These are phyloP conservation scores for Fusarium nelsonii DNA, from an alignment of 2,329 filamentous ascomycete genomes.

Conservation along the genomic window DNA sequence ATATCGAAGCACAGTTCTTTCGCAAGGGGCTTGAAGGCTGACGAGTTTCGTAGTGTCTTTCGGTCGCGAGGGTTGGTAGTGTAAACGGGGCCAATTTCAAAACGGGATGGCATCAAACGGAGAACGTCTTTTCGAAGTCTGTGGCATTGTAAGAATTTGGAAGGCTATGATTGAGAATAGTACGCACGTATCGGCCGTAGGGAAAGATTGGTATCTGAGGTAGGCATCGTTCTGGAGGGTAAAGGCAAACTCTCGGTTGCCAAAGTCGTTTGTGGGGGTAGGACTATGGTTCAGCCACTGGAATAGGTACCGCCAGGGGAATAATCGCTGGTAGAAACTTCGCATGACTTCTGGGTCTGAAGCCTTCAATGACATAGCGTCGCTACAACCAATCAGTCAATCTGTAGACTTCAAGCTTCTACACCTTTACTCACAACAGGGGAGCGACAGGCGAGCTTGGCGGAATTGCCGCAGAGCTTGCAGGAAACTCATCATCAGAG, in stretches of 20 bases:
- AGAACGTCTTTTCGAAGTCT: constrained; percentile 93
- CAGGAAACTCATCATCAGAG: constrained; percentile 71
- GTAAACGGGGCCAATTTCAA: constrained; percentile 99
- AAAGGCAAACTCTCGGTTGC: constrained; percentile 94
- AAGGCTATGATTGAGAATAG: too few species aligned
- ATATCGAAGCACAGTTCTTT: constrained; percentile 99
- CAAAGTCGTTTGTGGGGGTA: constrained; percentile 87
- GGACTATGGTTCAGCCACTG: constrained; percentile 98
- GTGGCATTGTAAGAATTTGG: constrained; percentile 12
- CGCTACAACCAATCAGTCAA: constrained; percentile 41
- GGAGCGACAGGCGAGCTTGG: constrained; percentile 57
- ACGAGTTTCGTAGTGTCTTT: constrained; percentile 84
- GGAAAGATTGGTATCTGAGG: constrained; percentile 84
- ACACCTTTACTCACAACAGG: constrained; percentile 59
- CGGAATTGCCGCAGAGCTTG: constrained; percentile 59
- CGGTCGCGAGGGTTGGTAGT: constrained; percentile 92
- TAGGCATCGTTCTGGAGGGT: constrained; percentile 94
- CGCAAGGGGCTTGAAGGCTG: constrained; percentile 84
- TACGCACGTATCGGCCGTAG: constrained; percentile 65
- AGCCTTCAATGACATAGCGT: constrained; percentile 57
- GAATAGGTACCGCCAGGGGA: constrained; percentile 94
- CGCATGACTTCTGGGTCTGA: constrained; percentile 89
- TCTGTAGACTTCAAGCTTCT: background rate
- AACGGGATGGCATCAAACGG: constrained; percentile 87
- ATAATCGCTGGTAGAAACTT: constrained; percentile 94